Base-by-base conservation (phyloP, 306 rosid species). In the Cucumis hystrix region DNA sequence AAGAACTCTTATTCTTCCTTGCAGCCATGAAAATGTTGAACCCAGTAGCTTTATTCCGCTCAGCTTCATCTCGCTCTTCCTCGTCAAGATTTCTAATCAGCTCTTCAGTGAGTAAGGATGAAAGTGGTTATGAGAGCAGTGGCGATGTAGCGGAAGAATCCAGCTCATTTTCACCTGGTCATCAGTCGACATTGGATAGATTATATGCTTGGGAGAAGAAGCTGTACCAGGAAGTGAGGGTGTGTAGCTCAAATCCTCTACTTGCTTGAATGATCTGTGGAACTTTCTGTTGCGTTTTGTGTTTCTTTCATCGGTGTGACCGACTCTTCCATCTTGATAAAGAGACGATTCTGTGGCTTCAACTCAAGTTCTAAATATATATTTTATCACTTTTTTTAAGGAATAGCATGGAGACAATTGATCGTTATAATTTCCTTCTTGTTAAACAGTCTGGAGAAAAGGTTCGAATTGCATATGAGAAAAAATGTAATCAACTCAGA, bases 131-230 rank as follows among this genome's bases (percentile, higher is more conserved):
- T 10, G 87, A 79, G 5, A 65, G 78, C 63, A 79, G 82, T 40
- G 80, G 84, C 68, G 92, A 92, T 79, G 23, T 86, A 70, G 71
- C 87, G 8, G 93, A 86, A 37, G 97, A 90, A 49, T 40, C 85
- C 41, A 83, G 85, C 82, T 69, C 76, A 82, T 72, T 85, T 80
- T 84, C 92, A 61, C 87, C 83, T 54, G 80, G 96, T 85, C 99
- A 95, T 84, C 98, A 91, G 47, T 87, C 93, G 49, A 95, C 98
- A 28, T 72, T 95, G 84, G 93, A 95, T 79, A 87, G 89, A 79
- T 80, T 95, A 81, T 95, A 88, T 82, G 90, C 95, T 15, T 95
- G 98, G 98, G 99, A 91, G 83, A 95, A 92, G 90, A 95, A 95
- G 80, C 93, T 95, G 60, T 95, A 88, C 1, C 88, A 95, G 65